Evolutionary conservation across 371 early-diverging fungal species (phyloP), one percentile per base, ranked within the genome.

Genomic region (Gilbertella persicaria): DNA sequence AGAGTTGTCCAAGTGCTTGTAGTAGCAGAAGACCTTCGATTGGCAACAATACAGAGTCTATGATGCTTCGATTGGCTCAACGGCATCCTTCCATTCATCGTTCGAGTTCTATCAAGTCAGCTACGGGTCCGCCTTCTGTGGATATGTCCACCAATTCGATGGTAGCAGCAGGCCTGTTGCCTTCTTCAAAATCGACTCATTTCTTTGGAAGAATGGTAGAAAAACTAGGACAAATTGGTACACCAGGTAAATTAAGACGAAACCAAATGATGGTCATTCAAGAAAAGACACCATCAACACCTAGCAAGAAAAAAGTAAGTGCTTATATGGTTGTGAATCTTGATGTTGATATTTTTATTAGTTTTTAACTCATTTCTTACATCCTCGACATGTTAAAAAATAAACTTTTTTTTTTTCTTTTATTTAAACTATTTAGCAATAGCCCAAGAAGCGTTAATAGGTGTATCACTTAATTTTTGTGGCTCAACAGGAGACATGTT

Each of bases 161-260:
- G 5, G 19, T 17, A 50, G 40, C 36, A 44, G 55, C 36, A 21
- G 55, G 55, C 29, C 49, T 50, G 50, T 39, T 54, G 13, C 45
- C 19, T 23, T 38, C 17, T 12, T 39, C 44, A 21, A 44, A 43
- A 5, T 45, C 55, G 2, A 40, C 36, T 21, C 25, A 44, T 23
- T 55, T 60, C 16, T 60, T 60, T 50, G 61, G 50, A 3, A 60
- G 39, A 29, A 45, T 60, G 26, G 61, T 54, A 9, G 61, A 55
- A 16, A 54, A 54, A 40, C 28, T 60, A 8, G 51, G 61, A 1
- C 54, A 60, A n/a, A 54, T 60, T 7, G 51, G 61, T 14, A 50
- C 55, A 14, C 61, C 55, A 17, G 48, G 42, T 12, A 46, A 25
- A 16, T 25, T 21, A 17, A 38, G 46, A 24, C 20, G 41, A 40